Conservation (phyloP, 1,139 yeast species). For the Candida tetrigidarum region DNA sequence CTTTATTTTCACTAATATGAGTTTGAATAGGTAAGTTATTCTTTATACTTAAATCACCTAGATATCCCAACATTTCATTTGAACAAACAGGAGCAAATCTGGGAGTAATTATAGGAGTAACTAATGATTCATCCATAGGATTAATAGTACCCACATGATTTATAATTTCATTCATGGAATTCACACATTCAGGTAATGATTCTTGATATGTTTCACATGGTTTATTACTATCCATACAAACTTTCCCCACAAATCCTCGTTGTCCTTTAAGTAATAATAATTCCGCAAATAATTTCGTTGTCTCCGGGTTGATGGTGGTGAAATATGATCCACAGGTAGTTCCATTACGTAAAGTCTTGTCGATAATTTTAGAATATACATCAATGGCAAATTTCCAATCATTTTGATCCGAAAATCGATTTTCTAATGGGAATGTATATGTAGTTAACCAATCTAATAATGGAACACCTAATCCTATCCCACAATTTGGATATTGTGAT, state of each 20-base stretch:
- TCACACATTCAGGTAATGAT: slow-evolving; percentile 57
- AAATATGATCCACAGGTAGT: slow-evolving; percentile 93
- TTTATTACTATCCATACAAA: slow-evolving; percentile 76
- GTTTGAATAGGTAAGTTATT: slow-evolving; percentile 78
- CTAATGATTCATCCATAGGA: slow-evolving; percentile 51
- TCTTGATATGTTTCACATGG: slow-evolving; percentile 76
- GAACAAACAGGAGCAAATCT: slow-evolving; percentile 94
- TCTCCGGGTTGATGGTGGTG: slow-evolving; percentile 81
- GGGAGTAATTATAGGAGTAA: slow-evolving; percentile 85
- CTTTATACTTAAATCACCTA: slow-evolving; percentile 61
- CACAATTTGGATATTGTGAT: slow-evolving; percentile 93
- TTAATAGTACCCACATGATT: slow-evolving; percentile 56
- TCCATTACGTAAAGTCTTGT: slow-evolving; percentile 72
- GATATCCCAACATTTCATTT: slow-evolving; percentile 57
- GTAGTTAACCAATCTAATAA: slow-evolving; percentile 85
- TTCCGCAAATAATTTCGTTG: slow-evolving; percentile 79
- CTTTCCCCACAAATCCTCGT: slow-evolving; percentile 90
- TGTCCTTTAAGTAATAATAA: slow-evolving; percentile 71
- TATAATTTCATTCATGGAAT: slow-evolving; percentile 61
- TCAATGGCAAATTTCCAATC: slow-evolving; percentile 52
- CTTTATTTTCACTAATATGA: slow-evolving; percentile 79
- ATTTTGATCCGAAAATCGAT: slow-evolving; percentile 42
- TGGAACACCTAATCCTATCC: slow-evolving; percentile 86
- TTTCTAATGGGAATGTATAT: slow-evolving; percentile 89
- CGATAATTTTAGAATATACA: slow-evolving; percentile 68